These are phyloP conservation scores for Ceratobasidium theobromae DNA, from an alignment of 1,284 basidiomycete species.

Conservation along the genomic window DNA sequence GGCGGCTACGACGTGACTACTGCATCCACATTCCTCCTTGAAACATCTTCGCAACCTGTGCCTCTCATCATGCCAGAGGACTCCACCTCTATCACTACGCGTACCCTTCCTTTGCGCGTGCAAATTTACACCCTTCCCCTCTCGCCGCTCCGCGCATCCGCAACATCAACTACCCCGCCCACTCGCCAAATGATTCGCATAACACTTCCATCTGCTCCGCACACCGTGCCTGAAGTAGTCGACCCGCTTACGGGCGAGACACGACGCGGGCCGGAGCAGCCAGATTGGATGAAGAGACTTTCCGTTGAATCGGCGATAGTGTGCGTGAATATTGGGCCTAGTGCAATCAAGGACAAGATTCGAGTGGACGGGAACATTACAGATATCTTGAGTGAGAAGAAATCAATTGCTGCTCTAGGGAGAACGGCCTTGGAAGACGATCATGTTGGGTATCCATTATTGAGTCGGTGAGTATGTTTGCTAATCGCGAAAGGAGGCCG, in stretches of 20 bases:
- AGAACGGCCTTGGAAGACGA: conserved; percentile 73
- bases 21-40: conserved; percentile 28
- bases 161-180: conserved; percentile 35
- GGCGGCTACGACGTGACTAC: conserved; percentile 61
- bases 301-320: conserved; percentile 68
- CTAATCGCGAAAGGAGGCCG: not conserved
- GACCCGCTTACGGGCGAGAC: conserved; percentile 80
- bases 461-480: conserved; percentile 56
- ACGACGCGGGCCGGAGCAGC: conserved; percentile 62
- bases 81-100: conserved; percentile 39
- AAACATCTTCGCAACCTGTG: conserved; percentile 48
- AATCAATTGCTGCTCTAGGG: conserved; percentile 55
- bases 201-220: conserved; percentile 75
- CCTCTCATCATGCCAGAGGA: conserved; percentile 19
- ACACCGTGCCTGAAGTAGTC: conserved; percentile 56
- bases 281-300: conserved; percentile 72
- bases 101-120: conserved; percentile 35
- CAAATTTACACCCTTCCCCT: conserved; percentile 62
- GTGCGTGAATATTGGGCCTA: conserved; percentile 57
- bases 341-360: conserved; percentile 42
- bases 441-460: conserved; percentile 55
- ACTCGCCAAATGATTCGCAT: conserved; percentile 74
- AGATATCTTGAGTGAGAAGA: conserved; percentile 69
- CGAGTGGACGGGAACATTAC: conserved; percentile 59
- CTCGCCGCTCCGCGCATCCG: conserved; percentile 57